Evolutionary conservation across 2,329 filamentous ascomycete genomes (phyloP), one percentile per base, ranked within the genome.

Genomic region (Aspergillus sojae): DNA sequence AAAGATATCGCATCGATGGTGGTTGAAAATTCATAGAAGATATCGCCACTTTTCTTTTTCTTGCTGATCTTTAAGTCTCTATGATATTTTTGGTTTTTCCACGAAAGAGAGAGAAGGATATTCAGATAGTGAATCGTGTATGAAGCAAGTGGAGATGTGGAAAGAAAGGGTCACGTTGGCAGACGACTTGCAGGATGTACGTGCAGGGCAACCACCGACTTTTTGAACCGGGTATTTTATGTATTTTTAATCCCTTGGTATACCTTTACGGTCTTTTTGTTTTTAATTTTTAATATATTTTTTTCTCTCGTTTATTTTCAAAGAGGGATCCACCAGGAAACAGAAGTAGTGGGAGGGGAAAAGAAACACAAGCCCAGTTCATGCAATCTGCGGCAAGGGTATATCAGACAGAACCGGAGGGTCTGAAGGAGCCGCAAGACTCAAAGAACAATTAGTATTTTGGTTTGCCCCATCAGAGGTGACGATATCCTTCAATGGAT

Each of bases 201-300:
- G 52, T 59, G 60, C 50, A 54, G 52, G 32, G 21, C 28, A 21
- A 50, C 52, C 52, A 55, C 52, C 32, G 48, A 60, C 46, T 53
- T 30, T 60, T 67, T 63, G 57, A 62, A 67, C 67, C 63, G 65
- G 66, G 65, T 66, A 66, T 66, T 63, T 67, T 61, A 62, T 59
- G 41, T 34, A 52, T 71, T 57, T 43, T 59, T 55, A 48, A 61
- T 48, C 56, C 62, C 58, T 62, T 62, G 30, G 26, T 9, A 60
- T 48, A 23, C 23, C 16, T 58, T 52, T 58, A 10, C 16, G 7
- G 45, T 46, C 53, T 63, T 59, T 30, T 16, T 14, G 23, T 34
- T 28, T 32, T 16, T 39, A 30, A n/a, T 55, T 57, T 57, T 48
- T 53, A 4, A 32, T 58, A 41, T 57, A 19, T 23, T 41, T 45